A percentile compares a stretch with the other conserved stretches of the same genome.
phyloP scores from a whole-genome alignment of 257 asterid species.

The Fraxinus excelsior region DNA sequence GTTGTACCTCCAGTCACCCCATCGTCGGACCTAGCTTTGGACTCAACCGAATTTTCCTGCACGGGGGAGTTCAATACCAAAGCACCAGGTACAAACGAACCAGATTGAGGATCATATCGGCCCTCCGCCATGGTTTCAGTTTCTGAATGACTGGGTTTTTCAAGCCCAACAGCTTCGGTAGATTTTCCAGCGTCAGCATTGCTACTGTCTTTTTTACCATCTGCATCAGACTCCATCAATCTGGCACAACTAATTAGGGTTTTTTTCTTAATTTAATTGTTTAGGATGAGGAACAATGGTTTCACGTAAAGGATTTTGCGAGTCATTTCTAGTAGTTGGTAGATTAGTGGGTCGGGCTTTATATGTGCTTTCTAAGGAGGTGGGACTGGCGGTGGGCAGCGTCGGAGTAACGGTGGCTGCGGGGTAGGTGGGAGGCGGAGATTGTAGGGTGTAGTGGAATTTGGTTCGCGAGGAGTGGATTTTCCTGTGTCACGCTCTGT shows the following conservation, averaged over 20 bases:
- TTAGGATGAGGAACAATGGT: slow-evolving; percentile 12
- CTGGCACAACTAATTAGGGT: slow-evolving; percentile 29
- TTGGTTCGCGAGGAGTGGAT: slow-evolving; percentile 1
- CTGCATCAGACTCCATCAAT: slow-evolving; percentile 11
- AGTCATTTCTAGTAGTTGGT: not conserved
- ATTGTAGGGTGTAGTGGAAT: too few relatives aligned
- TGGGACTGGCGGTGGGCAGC: slow-evolving; percentile 18
- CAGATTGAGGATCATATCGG: slow-evolving; percentile 7
- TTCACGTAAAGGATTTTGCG: not conserved
- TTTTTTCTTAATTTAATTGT: slow-evolving; percentile 11
- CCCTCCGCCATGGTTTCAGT: slow-evolving; percentile 13
- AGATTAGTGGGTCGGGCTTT: not conserved
- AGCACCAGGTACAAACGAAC: not conserved
- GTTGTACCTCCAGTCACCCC: slow-evolving; percentile 29
- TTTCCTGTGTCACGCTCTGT: not conserved
- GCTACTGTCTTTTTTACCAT: not conserved
- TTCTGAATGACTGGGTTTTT: slow-evolving; percentile 3
- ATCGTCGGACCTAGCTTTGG: slow-evolving; percentile 16
- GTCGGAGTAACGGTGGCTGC: slow-evolving; percentile 10
- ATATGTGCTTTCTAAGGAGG: slow-evolving; percentile 5
- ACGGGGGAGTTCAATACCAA: slow-evolving; percentile 4
- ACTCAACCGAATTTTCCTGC: slow-evolving; percentile 24
- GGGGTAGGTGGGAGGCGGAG: not conserved
- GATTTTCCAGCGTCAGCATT: slow-evolving; percentile 9
- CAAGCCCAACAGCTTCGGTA: slow-evolving; percentile 16